Conservation (phyloP, 441 rosid species). For the Syzygium malaccense region DNA sequence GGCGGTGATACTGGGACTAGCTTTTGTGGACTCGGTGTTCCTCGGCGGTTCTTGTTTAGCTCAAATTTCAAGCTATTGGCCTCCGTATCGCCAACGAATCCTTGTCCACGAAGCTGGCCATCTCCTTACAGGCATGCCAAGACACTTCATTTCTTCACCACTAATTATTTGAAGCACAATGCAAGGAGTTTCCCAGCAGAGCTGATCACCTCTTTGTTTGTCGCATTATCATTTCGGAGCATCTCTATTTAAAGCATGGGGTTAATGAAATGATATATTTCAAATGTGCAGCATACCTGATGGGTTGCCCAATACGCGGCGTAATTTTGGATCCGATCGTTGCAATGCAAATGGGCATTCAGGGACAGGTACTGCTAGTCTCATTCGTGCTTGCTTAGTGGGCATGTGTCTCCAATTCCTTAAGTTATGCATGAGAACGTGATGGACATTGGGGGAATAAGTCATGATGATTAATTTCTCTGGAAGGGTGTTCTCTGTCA, state of each 20-base stretch:
- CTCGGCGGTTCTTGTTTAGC: conserved; percentile 87
- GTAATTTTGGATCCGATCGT: conserved; percentile 85
- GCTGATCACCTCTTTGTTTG: neutral
- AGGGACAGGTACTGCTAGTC: conserved; percentile 64
- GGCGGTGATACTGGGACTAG: conserved; percentile 54
- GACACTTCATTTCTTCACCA: neutral
- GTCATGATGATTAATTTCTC: neutral
- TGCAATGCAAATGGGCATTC: conserved; percentile 91
- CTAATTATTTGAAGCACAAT: neutral
- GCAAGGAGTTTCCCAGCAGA: neutral
- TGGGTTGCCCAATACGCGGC: conserved; percentile 97
- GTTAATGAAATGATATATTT: neutral
- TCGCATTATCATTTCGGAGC: neutral
- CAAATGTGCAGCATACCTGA: conserved; percentile 59
- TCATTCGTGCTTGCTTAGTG: neutral
- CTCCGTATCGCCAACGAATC: conserved; percentile 71
- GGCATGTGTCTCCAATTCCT: neutral
- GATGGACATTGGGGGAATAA: neutral
- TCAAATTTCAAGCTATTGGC: conserved; percentile 83
- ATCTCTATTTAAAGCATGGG: neutral
- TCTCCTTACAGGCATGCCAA: conserved; percentile 59
- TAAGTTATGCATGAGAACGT: neutral
- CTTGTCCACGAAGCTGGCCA: conserved; percentile 96
- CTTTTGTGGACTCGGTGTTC: conserved; percentile 55
- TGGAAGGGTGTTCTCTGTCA: neutral